A percentile compares a stretch with the other conserved stretches of the same genome.
Conservation (phyloP, 805 yeast genomes). For the Alloascoidea hylecoeti region DNA sequence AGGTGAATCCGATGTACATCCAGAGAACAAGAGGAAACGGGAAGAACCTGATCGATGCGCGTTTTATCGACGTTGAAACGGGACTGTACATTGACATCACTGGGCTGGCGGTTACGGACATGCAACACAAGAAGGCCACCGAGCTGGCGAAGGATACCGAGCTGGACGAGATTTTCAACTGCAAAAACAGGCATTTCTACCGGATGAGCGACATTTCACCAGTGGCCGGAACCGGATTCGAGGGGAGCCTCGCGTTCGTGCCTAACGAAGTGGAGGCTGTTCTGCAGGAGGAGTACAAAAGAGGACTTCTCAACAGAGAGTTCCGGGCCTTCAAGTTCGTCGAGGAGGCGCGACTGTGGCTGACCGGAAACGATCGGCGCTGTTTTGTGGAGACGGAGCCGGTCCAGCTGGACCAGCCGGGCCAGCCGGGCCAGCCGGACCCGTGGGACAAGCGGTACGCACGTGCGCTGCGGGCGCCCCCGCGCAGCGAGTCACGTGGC, state of each 20-base stretch:
- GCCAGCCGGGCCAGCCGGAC: too few species aligned
- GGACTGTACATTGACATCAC: conserved; percentile 47
- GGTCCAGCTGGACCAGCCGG: too few species aligned
- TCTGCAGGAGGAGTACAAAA: conserved; percentile 23
- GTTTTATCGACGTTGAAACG: conserved; percentile 45
- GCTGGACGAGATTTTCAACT: conserved; percentile 20
- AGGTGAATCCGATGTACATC: conserved; percentile 32
- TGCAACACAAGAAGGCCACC: conserved; percentile 8
- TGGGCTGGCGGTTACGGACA: conserved; percentile 23
- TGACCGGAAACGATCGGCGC: too few species aligned
- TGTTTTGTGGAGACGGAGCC: too few species aligned
- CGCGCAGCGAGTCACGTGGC: too few species aligned
- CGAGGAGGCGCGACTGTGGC: too few species aligned
- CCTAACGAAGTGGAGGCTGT: conserved; percentile 24
- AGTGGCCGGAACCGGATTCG: conserved; percentile 37
- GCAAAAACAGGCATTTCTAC: conserved; percentile 45
- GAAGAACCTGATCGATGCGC: conserved; percentile 34
- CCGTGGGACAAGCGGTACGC: too few species aligned
- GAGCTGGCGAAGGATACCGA: background rate
- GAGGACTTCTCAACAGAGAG: too few species aligned
- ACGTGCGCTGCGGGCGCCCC: too few species aligned
- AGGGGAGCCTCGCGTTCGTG: conserved; percentile 35
- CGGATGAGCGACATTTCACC: conserved; percentile 34
- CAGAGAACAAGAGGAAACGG: conserved; percentile 34
- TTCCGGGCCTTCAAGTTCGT: too few species aligned